Percentiles rank a stretch among this genome's conserved stretches.
These are phyloP conservation scores for Adiantum capillusveneris DNA, from an alignment of 75 land plant species.

Conservation along the genomic window DNA sequence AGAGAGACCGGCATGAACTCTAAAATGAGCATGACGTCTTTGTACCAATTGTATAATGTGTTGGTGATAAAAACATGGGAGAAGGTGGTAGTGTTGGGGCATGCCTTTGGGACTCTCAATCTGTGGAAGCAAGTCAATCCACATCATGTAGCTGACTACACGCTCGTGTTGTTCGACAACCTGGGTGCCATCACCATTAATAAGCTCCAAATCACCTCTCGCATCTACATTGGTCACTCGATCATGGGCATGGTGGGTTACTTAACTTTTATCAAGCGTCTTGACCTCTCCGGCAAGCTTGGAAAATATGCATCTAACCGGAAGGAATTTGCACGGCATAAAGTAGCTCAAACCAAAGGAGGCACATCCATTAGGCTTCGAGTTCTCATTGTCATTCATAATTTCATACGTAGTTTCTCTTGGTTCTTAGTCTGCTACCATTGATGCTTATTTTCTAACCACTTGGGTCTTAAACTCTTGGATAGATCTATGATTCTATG, in stretches of 20 bases:
- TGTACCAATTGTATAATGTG: conserved; percentile 45
- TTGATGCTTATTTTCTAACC: too few species aligned
- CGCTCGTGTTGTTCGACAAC: conserved; percentile 69
- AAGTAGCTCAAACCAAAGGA: too few species aligned
- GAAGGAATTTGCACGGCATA: too few species aligned
- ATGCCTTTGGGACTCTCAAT: conserved; percentile 97
- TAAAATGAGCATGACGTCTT: too few species aligned
- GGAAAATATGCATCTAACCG: too few species aligned
- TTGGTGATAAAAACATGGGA: conserved; percentile 50
- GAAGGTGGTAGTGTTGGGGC: conserved; percentile 68
- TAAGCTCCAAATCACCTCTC: conserved; percentile 51
- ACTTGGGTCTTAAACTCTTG: too few species aligned
- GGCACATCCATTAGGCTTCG: too few species aligned
- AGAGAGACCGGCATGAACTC: too few species aligned
- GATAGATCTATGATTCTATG: too few species aligned
- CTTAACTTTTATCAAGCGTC: conserved; percentile 68
- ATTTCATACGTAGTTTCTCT: too few species aligned
- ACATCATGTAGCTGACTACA: conserved; percentile 63
- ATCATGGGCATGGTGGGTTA: conserved; percentile 75
- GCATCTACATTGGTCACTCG: conserved; percentile 87
- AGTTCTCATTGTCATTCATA: too few species aligned
- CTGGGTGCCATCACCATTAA: conserved; percentile 93
- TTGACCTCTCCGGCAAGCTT: conserved; percentile 74
- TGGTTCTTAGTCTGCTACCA: too few species aligned
- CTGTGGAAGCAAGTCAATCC: conserved; percentile 94